These are phyloP conservation scores for Silybum marianum DNA, from an alignment of 129 eudicot species.

Conservation along the genomic window DNA sequence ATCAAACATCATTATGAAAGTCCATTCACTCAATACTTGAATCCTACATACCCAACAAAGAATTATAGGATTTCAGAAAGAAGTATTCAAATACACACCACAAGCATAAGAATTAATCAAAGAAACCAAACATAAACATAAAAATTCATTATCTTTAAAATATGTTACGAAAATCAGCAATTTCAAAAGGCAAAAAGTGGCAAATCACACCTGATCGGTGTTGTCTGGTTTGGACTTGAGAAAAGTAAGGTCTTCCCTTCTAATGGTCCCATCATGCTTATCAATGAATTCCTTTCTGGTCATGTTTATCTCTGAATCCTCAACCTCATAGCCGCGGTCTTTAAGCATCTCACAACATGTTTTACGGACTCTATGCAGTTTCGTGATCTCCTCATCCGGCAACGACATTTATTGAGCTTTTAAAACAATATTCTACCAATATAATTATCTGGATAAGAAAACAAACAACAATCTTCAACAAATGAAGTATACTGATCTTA, in stretches of 20 bases:
- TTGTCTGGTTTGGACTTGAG: slow-evolving; percentile 46
- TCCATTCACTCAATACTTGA: not conserved
- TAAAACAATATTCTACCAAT: not conserved
- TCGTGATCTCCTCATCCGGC: slow-evolving; percentile 34
- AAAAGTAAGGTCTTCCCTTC: slow-evolving; percentile 69
- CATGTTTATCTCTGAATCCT: slow-evolving; percentile 65
- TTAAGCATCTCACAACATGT: slow-evolving; percentile 74
- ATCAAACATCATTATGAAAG: not conserved
- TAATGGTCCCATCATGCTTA: slow-evolving; percentile 59
- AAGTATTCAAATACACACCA: not conserved
- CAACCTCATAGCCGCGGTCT: slow-evolving; percentile 69
- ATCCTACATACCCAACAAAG: not conserved
- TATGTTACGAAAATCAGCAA: not conserved
- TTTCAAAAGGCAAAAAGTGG: not conserved
- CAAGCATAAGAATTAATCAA: slow-evolving; percentile 1
- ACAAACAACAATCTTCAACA: not conserved
- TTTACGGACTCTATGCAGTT: slow-evolving; percentile 49
- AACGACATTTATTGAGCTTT: slow-evolving; percentile 24
- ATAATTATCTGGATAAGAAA: slow-evolving; percentile 12
- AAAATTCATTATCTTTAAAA: not conserved
- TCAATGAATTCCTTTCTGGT: slow-evolving; percentile 52
- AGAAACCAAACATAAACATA: not conserved
- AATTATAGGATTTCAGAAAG: not conserved
- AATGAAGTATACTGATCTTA: not conserved
- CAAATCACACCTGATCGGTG: slow-evolving; percentile 21